phyloP scores from a whole-genome alignment of 768 basidiomycete genomes.

The Mrakia hoshinonis region DNA sequence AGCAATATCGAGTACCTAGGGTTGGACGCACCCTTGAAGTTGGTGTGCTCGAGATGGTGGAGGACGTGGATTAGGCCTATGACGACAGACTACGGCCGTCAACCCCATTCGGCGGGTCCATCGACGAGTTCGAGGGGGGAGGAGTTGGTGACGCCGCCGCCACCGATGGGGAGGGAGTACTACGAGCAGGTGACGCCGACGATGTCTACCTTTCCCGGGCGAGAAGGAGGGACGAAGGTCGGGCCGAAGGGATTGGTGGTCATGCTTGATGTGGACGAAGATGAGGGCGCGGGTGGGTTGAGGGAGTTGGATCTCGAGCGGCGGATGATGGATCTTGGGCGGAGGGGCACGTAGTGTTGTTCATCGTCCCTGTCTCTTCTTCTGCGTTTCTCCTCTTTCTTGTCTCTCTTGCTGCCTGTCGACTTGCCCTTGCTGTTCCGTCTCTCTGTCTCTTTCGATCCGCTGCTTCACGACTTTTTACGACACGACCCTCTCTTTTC shows the following conservation, averaged over 20 bases:
- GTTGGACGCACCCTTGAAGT: slow-evolving; percentile 10
- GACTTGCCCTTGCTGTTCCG: too few relatives aligned
- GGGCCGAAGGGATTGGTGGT: not conserved
- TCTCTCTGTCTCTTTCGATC: too few relatives aligned
- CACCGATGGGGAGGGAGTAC: too few relatives aligned
- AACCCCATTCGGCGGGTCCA: not conserved
- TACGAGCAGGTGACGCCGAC: not conserved
- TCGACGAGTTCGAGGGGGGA: not conserved
- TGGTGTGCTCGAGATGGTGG: slow-evolving; percentile 10
- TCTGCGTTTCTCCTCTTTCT: too few relatives aligned
- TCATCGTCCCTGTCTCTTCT: too few relatives aligned
- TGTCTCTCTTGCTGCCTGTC: too few relatives aligned
- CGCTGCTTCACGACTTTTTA: too few relatives aligned
- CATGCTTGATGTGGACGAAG: too few relatives aligned
- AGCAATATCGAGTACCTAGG: slow-evolving; percentile 21
- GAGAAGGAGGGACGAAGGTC: not conserved
- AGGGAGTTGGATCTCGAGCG: not conserved
- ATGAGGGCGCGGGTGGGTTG: too few relatives aligned
- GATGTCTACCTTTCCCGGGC: not conserved
- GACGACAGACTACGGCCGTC: not conserved
- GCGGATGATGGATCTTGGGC: slow-evolving; percentile 3
- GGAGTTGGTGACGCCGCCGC: not conserved
- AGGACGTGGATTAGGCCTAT: slow-evolving; percentile 11
- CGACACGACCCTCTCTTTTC: too few relatives aligned
- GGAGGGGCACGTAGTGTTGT: not conserved